phyloP scores from a whole-genome alignment of 2,329 filamentous ascomycete species.

The Alternaria triticimaculans region DNA sequence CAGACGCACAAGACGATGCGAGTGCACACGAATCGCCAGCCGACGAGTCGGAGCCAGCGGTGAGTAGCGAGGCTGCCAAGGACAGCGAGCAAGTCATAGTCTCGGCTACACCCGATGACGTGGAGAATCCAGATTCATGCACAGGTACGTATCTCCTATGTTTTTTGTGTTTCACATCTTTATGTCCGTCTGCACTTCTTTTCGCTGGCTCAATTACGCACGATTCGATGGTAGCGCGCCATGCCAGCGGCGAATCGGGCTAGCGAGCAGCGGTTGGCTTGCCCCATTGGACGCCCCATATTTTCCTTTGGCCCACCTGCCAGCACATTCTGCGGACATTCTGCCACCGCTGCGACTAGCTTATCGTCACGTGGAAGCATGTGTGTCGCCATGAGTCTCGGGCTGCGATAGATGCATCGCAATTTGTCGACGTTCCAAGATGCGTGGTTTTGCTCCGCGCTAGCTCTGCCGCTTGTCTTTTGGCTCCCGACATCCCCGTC shows the following conservation, averaged over 20 bases:
- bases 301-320: conserved; percentile 20
- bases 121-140: conserved; percentile 6
- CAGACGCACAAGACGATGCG: conserved; percentile 4
- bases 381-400: conserved; percentile 23
- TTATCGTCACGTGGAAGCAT: conserved; percentile 37
- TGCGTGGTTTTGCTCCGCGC: conserved; percentile 28
- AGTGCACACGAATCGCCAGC: background rate
- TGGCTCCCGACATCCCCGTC: conserved; percentile 22
- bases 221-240: conserved; percentile 14
- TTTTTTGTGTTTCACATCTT: conserved; percentile 9
- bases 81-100: conserved; percentile 5
- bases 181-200: conserved; percentile 5
- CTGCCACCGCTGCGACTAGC: conserved; percentile 23
- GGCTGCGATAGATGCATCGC: conserved; percentile 38
- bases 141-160: conserved; percentile 27
- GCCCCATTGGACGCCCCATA: conserved; percentile 19
- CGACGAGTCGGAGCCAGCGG: background rate
- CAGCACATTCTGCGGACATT: conserved; percentile 19
- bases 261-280: conserved; percentile 17
- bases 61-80: conserved; percentile 1
- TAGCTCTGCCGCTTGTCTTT: conserved; percentile 18
- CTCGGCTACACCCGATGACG: conserved; percentile 7
- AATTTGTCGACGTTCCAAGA: conserved; percentile 32
- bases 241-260: conserved; percentile 21
- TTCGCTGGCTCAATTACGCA: conserved; percentile 8